These are phyloP conservation scores for Cryptosporidium ubiquitum DNA, from an alignment of 169 alveolate genomes.

Conservation along the genomic window DNA sequence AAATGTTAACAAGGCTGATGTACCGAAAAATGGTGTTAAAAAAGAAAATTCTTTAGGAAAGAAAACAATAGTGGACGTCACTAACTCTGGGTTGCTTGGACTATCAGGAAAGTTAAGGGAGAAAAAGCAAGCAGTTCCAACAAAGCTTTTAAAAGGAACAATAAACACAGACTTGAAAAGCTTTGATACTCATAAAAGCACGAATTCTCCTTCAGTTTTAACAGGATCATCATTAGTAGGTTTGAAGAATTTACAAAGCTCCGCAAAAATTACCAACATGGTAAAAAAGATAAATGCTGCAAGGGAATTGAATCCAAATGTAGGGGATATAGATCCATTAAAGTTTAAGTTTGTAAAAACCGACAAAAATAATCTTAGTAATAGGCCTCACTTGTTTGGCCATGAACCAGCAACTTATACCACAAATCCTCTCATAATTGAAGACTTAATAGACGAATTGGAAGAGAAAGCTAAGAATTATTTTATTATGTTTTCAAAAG, in stretches of 20 bases:
- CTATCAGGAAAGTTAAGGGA: slow-evolving; percentile 29
- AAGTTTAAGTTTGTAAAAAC: slow-evolving; percentile 6
- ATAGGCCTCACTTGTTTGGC: slow-evolving; percentile 50
- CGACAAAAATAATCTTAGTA: not conserved
- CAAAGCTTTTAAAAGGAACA: not conserved
- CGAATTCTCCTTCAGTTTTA: not conserved
- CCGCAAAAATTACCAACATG: not conserved
- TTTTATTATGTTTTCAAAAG: slow-evolving; percentile 82
- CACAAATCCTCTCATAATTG: slow-evolving; percentile 77
- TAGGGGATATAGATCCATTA: not conserved
- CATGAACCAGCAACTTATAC: slow-evolving; percentile 56
- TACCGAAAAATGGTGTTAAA: not conserved
- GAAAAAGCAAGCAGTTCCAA: not conserved
- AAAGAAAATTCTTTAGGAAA: not conserved
- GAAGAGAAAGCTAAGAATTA: slow-evolving; percentile 84
- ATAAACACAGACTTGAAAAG: not conserved
- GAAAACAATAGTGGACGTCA: not conserved
- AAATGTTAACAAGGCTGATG: not conserved
- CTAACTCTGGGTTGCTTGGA: slow-evolving; percentile 13
- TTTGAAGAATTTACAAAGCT: not conserved
- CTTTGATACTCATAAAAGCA: not conserved
- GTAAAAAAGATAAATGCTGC: not conserved
- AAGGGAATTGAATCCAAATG: not conserved
- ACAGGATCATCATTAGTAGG: not conserved
- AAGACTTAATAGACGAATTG: slow-evolving; percentile 84